Evolutionary conservation across 108 stramenopile species (phyloP), one percentile per base, ranked within the genome.

Genomic region (Conticribra weissflogii): DNA sequence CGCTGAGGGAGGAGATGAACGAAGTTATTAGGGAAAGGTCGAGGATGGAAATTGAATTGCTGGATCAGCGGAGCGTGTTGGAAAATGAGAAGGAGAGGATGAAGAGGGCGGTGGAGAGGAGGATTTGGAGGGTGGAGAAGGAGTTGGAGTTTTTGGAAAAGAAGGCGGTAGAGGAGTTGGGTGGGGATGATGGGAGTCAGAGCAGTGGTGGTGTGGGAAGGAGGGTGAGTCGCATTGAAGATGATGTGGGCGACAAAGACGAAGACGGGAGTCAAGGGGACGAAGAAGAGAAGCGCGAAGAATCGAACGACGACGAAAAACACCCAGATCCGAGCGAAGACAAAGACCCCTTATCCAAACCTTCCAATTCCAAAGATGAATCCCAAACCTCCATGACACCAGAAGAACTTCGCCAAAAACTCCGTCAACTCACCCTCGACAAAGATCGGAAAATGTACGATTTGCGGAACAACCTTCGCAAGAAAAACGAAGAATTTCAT

Each of bases 141-240:
- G 78, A 79, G 65, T 66, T 79, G 45, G 78, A 79, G 30, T 79
- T 59, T 44, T 59, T 79, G 56, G 78, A 79, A 47, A 67, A 66
- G 78, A 71, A 64, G 70, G 78, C 78, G 2, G 65, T 71, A 22
- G 60, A 71, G 65, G 52, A 54, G 22, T 57, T 79, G 53, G 71
- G 69, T 50, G 70, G 60, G 28, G 59, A 56, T 18, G 72, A 36
- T 17, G 49, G 54, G 32, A 19, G 29, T 25, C 14, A 8, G 50
- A 54, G 61, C 21, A 54, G 63, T 23, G 75, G 67, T 18, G 67
- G 52, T 2, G 58, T 36, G n/a, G 66, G 50, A 3, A 54, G 8
- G 16, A 31, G 27, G n/a, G 54, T 50, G 23, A 63, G 58, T 0
- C 32, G 19, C 4, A 18, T 30, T 3, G 52, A 63, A 0, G 46